Percentiles rank a stretch among this genome's conserved stretches.
phyloP scores from a whole-genome alignment of 371 early-diverging fungal species.

The Lichtheimia hyalospora region DNA sequence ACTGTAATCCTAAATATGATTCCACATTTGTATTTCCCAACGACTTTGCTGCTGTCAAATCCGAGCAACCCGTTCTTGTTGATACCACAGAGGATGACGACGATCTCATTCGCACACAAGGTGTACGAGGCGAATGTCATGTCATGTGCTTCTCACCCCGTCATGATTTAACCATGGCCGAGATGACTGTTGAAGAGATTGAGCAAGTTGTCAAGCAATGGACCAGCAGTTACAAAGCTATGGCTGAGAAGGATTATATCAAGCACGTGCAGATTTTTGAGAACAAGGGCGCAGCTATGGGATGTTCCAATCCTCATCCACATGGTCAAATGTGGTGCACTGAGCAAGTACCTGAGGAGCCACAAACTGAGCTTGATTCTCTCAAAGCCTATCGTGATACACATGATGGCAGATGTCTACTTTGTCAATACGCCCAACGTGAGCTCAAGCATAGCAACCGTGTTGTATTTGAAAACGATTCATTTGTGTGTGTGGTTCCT shows the following conservation, averaged over 20 bases:
- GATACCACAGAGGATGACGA: slow-evolving; percentile 16
- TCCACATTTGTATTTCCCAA: slow-evolving; percentile 83
- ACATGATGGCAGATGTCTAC: slow-evolving; percentile 56
- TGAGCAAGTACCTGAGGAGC: slow-evolving; percentile 79
- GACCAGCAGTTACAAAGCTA: slow-evolving; percentile 58
- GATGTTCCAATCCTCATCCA: slow-evolving; percentile 96
- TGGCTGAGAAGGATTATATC: slow-evolving; percentile 47
- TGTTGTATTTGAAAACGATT: slow-evolving; percentile 76
- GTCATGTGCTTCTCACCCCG: slow-evolving; percentile 90
- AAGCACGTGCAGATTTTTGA: slow-evolving; percentile 92
- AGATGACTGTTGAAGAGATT: slow-evolving; percentile 70
- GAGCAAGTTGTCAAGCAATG: slow-evolving; percentile 70
- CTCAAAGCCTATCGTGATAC: slow-evolving; percentile 56
- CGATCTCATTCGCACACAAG: slow-evolving; percentile 60
- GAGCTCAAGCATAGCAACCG: slow-evolving; percentile 63
- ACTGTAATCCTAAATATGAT: slow-evolving; percentile 74
- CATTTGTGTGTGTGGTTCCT: slow-evolving; percentile 85
- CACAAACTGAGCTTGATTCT: slow-evolving; percentile 64
- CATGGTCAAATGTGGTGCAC: slow-evolving; percentile 92
- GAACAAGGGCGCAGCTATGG: slow-evolving; percentile 95
- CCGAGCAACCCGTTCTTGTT: slow-evolving; percentile 45
- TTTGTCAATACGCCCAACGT: slow-evolving; percentile 77
- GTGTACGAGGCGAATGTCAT: slow-evolving; percentile 80
- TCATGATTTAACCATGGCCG: slow-evolving; percentile 88
- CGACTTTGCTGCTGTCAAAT: slow-evolving; percentile 86